phyloP scores from a whole-genome alignment of 2,329 filamentous ascomycete genomes.

The Knufia fluminis region DNA sequence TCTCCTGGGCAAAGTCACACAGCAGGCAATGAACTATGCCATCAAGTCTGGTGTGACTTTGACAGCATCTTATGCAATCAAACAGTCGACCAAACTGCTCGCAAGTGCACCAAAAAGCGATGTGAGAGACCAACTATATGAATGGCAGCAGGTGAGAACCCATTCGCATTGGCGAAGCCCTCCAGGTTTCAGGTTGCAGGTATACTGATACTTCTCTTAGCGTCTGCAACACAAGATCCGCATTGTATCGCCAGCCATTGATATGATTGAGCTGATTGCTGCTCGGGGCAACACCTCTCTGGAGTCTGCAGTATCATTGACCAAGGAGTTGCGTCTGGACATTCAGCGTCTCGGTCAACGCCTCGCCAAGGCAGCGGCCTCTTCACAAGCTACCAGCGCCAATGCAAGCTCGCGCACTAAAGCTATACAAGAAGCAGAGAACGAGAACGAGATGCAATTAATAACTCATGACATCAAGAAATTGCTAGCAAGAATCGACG shows the following conservation, averaged over 20 bases:
- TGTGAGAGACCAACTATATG: slow-evolving; percentile 60
- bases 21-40: slow-evolving; percentile 85
- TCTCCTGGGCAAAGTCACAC: slow-evolving; percentile 55
- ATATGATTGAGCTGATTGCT: slow-evolving; percentile 82
- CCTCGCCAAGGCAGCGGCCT: slow-evolving; percentile 59
- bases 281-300: slow-evolving; percentile 69
- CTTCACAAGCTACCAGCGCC: slow-evolving; percentile 47
- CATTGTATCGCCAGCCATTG: slow-evolving; percentile 81
- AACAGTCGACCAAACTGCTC: slow-evolving; percentile 68
- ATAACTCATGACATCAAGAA: slow-evolving; percentile 68
- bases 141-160: slow-evolving; percentile 51
- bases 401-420: slow-evolving; percentile 32
- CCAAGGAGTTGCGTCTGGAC: slow-evolving; percentile 71
- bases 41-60: slow-evolving; percentile 79
- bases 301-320: slow-evolving; percentile 74
- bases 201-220: not conserved
- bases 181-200: too few species aligned
- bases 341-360: slow-evolving; percentile 71
- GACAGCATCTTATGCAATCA: slow-evolving; percentile 76
- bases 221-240: slow-evolving; percentile 78
- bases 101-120: slow-evolving; percentile 62
- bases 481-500: slow-evolving; percentile 71
- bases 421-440: slow-evolving; percentile 45
- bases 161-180: too few species aligned
- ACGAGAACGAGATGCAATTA: slow-evolving; percentile 54